These are phyloP conservation scores for Kwoniella mangroviensis DNA, from an alignment of 768 basidiomycete species.

Conservation along the genomic window DNA sequence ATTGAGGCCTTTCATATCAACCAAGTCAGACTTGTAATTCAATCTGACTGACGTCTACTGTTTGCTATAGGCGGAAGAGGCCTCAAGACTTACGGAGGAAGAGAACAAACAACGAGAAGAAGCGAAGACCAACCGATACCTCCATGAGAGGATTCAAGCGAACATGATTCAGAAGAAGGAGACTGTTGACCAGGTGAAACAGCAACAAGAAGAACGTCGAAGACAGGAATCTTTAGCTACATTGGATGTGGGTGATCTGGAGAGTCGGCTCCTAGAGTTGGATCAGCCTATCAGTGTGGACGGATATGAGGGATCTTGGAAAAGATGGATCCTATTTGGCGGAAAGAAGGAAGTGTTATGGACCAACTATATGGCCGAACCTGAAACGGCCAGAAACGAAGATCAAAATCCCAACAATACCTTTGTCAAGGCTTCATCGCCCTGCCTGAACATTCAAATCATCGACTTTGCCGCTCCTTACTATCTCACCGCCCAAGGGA, in stretches of 20 bases:
- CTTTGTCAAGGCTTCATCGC: slow-evolving; percentile 38
- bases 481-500: slow-evolving; percentile 48
- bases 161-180: slow-evolving; percentile 36
- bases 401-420: slow-evolving; percentile 9
- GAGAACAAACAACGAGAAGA: slow-evolving; percentile 28
- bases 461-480: slow-evolving; percentile 50
- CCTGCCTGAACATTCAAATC: slow-evolving; percentile 40
- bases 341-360: slow-evolving; percentile 44
- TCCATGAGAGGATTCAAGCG: slow-evolving; percentile 45
- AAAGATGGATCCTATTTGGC: slow-evolving; percentile 44
- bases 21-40: too few species aligned
- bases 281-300: slow-evolving; percentile 35
- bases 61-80: slow-evolving; percentile 36
- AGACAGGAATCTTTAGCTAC: slow-evolving; percentile 34
- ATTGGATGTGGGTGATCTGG: slow-evolving; percentile 46
- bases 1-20: too few species aligned
- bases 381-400: slow-evolving; percentile 15
- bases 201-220: slow-evolving; percentile 35
- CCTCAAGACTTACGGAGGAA: slow-evolving; percentile 30
- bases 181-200: slow-evolving; percentile 33
- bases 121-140: slow-evolving; percentile 38
- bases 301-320: slow-evolving; percentile 43
- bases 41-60: background rate
- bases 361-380: slow-evolving; percentile 52
- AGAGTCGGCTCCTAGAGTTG: slow-evolving; percentile 33